Evolutionary conservation across 192 early-diverging fungal species (phyloP).

Genomic region (Linderina pennispora): DNA sequence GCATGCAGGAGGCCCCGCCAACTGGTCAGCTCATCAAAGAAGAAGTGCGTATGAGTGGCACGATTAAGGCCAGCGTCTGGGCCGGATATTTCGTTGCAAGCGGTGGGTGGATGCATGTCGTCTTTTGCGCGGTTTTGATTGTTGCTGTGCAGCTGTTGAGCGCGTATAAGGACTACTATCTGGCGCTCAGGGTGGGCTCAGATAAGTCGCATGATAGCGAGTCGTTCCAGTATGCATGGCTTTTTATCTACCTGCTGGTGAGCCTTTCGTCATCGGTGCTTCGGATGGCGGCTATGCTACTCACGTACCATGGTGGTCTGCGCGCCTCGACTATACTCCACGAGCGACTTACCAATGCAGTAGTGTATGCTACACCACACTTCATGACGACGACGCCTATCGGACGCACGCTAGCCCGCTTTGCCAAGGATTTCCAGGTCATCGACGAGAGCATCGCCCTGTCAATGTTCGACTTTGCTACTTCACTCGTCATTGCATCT

Average conservation of each 20-base stretch:
- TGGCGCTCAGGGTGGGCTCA: not conserved
- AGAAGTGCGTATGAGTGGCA: conserved; percentile 70
- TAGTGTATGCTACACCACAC: conserved; percentile 66
- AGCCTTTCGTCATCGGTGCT: conserved; percentile 7
- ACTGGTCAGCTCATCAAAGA: conserved; percentile 65
- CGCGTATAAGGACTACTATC: conserved; percentile 51
- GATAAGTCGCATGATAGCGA: not conserved
- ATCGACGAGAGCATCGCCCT: conserved; percentile 66
- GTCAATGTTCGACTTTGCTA: conserved; percentile 47
- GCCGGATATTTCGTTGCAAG: conserved; percentile 61
- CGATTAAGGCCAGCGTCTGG: conserved; percentile 65
- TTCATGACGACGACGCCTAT: conserved; percentile 82
- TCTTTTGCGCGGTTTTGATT: conserved; percentile 44
- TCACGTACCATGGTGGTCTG: conserved; percentile 13
- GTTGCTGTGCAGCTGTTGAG: conserved; percentile 38
- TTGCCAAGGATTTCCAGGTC: conserved; percentile 74
- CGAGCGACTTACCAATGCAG: conserved; percentile 45
- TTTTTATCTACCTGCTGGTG: conserved; percentile 10
- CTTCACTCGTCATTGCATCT: conserved; percentile 45
- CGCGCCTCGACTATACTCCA: conserved; percentile 51
- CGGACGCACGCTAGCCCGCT: conserved; percentile 75
- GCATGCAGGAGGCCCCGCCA: too few relatives aligned
- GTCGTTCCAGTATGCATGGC: not conserved
- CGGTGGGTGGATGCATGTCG: conserved; percentile 55
- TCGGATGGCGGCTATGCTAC: conserved; percentile 9